A percentile compares a stretch with the other conserved stretches of the same genome.
phyloP scores from a whole-genome alignment of 768 basidiomycete genomes.

The Mycena galopus region DNA sequence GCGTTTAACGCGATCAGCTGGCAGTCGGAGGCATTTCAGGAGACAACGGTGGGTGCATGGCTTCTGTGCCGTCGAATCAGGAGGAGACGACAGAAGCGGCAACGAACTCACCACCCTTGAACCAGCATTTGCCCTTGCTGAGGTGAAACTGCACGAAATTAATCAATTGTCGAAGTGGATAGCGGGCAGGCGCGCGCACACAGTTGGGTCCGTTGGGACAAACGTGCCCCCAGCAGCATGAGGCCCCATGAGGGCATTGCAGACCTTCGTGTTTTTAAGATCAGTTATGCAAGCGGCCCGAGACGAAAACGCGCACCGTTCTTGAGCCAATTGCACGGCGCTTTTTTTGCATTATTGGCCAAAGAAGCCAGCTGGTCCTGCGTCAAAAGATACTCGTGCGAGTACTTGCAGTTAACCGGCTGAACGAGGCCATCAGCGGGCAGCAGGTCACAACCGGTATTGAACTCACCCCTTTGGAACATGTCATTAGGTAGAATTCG shows the following conservation, averaged over 20 bases:
- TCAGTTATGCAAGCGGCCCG: background rate
- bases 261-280: conserved; percentile 60
- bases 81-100: background rate
- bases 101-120: conserved; percentile 72
- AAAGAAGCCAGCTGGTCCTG: conserved; percentile 79
- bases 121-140: conserved; percentile 89
- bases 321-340: conserved; percentile 88
- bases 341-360: conserved; percentile 84
- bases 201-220: conserved; percentile 86
- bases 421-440: conserved; percentile 44
- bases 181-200: conserved; percentile 10
- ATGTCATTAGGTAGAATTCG: conserved; percentile 85
- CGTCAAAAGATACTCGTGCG: conserved; percentile 82
- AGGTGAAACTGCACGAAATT: conserved; percentile 59
- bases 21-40: conserved; percentile 19
- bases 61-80: conserved; percentile 45
- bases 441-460: too few species aligned
- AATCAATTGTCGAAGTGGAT: background rate
- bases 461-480: conserved; percentile 75
- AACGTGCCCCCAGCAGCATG: conserved; percentile 87
- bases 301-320: conserved; percentile 61
- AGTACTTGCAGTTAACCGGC: conserved; percentile 82
- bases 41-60: conserved; percentile 55
- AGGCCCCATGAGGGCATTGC: conserved; percentile 79
- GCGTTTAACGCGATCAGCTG: background rate